Conservation (phyloP, 176 grass and related monocot genomes). For the Cymbopogon citratus region DNA sequence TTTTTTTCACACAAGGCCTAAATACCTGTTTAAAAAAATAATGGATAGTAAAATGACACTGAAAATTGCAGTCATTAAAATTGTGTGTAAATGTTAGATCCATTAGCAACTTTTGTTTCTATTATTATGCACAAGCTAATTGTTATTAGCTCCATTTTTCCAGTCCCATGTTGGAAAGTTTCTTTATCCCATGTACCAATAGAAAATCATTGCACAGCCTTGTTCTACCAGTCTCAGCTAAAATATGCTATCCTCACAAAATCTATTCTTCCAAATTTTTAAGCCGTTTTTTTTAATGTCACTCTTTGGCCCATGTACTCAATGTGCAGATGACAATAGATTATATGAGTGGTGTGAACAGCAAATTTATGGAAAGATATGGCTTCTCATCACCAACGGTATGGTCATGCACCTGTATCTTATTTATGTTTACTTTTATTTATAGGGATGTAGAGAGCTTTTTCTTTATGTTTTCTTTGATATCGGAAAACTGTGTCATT, state of each 20-base stretch:
- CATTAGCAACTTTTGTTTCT: background rate
- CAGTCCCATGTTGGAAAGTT: background rate
- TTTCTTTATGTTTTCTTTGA: background rate
- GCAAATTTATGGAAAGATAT: slow-evolving; percentile 82
- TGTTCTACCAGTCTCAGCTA: background rate
- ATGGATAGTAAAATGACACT: background rate
- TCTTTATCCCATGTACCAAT: background rate
- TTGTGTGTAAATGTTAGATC: background rate
- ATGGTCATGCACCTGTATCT: slow-evolving; percentile 32
- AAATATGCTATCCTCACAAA: slow-evolving; percentile 1
- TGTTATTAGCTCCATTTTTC: background rate
- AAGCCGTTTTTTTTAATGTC: background rate
- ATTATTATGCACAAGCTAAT: background rate
- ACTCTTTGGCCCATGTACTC: background rate
- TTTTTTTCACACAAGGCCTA: background rate
- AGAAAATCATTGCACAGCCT: background rate
- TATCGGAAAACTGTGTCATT: background rate
- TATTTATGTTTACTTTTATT: background rate
- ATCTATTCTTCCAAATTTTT: background rate
- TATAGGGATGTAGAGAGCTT: background rate
- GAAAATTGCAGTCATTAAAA: background rate
- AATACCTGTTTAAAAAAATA: background rate
- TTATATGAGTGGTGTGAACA: slow-evolving; percentile 80
- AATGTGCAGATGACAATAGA: slow-evolving; percentile 76
- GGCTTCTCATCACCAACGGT: slow-evolving; percentile 91